phyloP scores from a whole-genome alignment of 345 rosid species.

The Sonneratia alba region DNA sequence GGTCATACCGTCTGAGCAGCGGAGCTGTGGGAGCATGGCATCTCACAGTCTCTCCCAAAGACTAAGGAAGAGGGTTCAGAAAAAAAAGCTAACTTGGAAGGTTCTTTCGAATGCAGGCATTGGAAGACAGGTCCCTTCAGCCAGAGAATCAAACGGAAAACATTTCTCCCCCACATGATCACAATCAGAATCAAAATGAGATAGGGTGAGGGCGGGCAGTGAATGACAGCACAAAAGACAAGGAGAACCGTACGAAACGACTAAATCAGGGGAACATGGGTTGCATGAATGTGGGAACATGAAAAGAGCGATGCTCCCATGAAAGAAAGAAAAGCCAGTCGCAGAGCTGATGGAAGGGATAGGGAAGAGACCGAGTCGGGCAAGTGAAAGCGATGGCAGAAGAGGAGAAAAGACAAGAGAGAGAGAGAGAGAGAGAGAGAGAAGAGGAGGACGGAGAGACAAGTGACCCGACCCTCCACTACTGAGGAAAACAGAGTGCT shows the following conservation, averaged over 20 bases:
- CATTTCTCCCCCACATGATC: neutral
- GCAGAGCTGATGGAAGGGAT: neutral
- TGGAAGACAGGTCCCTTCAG: neutral
- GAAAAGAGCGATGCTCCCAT: neutral
- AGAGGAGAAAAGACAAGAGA: no score
- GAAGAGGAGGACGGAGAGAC: no score
- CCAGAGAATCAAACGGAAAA: neutral
- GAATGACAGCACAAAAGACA: neutral
- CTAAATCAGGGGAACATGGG: neutral
- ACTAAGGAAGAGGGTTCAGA: neutral
- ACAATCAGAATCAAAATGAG: neutral
- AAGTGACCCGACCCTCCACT: no score
- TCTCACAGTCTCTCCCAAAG: slow-evolving; percentile 7
- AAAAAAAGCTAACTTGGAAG: neutral
- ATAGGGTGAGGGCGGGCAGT: neutral
- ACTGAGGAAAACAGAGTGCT: neutral
- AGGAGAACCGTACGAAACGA: neutral
- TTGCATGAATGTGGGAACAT: neutral
- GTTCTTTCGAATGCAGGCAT: neutral
- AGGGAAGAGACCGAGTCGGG: slow-evolving; percentile 1
- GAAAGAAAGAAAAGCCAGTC: neutral
- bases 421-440: no score
- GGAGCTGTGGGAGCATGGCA: slow-evolving; percentile 6
- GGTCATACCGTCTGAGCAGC: neutral
- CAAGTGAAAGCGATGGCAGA: slow-evolving; percentile 2